Evolutionary conservation across 202 grass and related monocot genomes (phyloP).

Genomic region (Setaria viridis): DNA sequence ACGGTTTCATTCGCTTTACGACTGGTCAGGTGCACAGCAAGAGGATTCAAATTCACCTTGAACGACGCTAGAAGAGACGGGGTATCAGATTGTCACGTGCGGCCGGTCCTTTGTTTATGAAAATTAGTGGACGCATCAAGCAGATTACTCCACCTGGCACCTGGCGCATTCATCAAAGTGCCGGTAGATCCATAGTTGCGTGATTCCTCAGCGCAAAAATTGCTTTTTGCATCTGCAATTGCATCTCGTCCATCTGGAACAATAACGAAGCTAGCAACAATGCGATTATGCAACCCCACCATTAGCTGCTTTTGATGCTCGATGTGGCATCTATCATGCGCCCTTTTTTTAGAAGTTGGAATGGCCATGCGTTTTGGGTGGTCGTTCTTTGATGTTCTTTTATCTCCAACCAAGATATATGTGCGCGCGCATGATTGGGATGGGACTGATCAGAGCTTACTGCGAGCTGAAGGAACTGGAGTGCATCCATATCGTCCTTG

Average conservation of each 20-base stretch:
- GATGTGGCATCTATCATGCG: background rate
- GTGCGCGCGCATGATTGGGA: background rate
- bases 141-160: conserved; percentile 5
- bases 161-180: conserved; percentile 17
- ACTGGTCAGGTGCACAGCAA: conserved; percentile 10
- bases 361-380: conserved; percentile 24
- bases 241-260: conserved; percentile 18
- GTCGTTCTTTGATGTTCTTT: conserved; percentile 40
- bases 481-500: conserved; percentile 37
- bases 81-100: conserved; percentile 14
- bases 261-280: background rate
- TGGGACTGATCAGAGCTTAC: background rate
- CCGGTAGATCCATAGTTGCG: background rate
- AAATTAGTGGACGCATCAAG: background rate
- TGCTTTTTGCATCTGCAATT: background rate
- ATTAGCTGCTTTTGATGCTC: conserved; percentile 5
- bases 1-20: conserved; percentile 25
- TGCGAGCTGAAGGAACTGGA: conserved; percentile 15
- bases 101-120: background rate
- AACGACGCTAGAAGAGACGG: conserved; percentile 4
- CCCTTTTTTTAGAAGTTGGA: conserved; percentile 7
- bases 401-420: background rate
- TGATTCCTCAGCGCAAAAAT: conserved; percentile 4
- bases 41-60: conserved; percentile 7
- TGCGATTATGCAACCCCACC: background rate